Percentiles rank a stretch among this genome's conserved stretches.
Evolutionary conservation across 208 protist species (phyloP).

Genomic region (Leptomonas pyrrhocoris): DNA sequence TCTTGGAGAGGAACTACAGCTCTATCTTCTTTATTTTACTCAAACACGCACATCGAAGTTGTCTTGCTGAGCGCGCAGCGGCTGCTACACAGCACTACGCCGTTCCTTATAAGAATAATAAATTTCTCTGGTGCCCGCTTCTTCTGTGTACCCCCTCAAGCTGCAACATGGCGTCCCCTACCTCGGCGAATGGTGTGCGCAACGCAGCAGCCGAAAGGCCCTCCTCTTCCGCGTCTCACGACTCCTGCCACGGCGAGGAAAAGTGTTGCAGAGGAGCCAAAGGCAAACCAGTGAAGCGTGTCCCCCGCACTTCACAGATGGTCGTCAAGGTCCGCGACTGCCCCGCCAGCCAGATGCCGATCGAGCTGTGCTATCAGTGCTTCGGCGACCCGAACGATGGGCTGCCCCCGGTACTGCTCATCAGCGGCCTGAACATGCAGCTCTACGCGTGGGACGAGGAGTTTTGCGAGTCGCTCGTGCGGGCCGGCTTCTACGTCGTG

Average conservation of each 20-base stretch:
- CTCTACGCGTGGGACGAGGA: conserved; percentile 74
- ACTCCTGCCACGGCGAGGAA: not conserved
- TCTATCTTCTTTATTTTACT: too few relatives aligned
- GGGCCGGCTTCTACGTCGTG: conserved; percentile 68
- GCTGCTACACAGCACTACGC: too few relatives aligned
- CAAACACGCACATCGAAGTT: too few relatives aligned
- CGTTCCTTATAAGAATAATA: too few relatives aligned
- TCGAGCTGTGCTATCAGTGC: conserved; percentile 79
- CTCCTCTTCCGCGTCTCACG: not conserved
- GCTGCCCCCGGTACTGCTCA: conserved; percentile 53
- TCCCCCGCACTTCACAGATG: conserved; percentile 49
- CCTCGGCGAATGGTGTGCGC: too few relatives aligned
- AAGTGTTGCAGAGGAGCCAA: not conserved
- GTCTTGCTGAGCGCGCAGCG: too few relatives aligned
- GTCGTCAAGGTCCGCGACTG: conserved; percentile 73
- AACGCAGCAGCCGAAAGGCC: too few relatives aligned
- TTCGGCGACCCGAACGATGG: conserved; percentile 57
- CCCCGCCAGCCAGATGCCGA: conserved; percentile 40
- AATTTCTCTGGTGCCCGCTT: too few relatives aligned
- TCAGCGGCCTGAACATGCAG: conserved; percentile 85
- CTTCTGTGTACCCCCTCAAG: too few relatives aligned
- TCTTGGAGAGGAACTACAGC: too few relatives aligned
- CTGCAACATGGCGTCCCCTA: too few relatives aligned
- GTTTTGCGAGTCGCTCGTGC: conserved; percentile 76
- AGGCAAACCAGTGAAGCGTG: not conserved